Base-by-base conservation (phyloP, 106 monocot species). In the Amphibolis antarctica region DNA sequence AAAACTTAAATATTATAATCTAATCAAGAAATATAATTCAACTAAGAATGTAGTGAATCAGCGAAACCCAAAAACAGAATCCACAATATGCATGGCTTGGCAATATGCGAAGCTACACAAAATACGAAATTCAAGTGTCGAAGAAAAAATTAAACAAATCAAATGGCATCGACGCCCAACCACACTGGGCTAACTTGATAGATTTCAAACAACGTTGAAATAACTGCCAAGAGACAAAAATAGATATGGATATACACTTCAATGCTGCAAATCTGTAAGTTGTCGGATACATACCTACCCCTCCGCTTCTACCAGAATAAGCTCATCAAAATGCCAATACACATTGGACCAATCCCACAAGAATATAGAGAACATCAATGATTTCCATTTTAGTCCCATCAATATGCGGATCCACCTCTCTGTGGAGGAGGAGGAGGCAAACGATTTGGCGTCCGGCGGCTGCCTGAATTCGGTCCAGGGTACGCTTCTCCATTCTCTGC, bases 391-490 rank as follows among this genome's bases (percentile, higher is more conserved):
- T 61, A 42, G 20, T 30, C n/a, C n/a, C n/a, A 44, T 61, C 12
- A 19, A 12, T 61, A 22, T 43, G n/a, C 23, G 10, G 12, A 61
- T 61, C 18, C 42, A 43, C 43, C 20, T 61, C 60, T 61, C 60
- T 36, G 63, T 46, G 94, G 94, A 22, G 89, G 89, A 9, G 88
- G 55, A 1, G 94, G 94, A 5, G 94, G 86, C 76, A 86, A 66
- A 48, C 94, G 74, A 36, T 86, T 94, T n/a, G 94, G 94, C 1
- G 89, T 94, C 11, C 89, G 86, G 12, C 94, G 76, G 77, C 84
- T 82, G 29, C 75, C 73, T 46, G 88, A 83, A 76, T 80, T 85
- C 21, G 85, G 17, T 4, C 84, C 81, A 1, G 80, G 69, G 21
- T 43, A 62, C 12, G 51, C 66, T 46, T 94, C 89, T 19, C 79